Evolutionary conservation across 1,284 basidiomycete genomes (phyloP).

Genomic region (Bjerkandera adusta): DNA sequence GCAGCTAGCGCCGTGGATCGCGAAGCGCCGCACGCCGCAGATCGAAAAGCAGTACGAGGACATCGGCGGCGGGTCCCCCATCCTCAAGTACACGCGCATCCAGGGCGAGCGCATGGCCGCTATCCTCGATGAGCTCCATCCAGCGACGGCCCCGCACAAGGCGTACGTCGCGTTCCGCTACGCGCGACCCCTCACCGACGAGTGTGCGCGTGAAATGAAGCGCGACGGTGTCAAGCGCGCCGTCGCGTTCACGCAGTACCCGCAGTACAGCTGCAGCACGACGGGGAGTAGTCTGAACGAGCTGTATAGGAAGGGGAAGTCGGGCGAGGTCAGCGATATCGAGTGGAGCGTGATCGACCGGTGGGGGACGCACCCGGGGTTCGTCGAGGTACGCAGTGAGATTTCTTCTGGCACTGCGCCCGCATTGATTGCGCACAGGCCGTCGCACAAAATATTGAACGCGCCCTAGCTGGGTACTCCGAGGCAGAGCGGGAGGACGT

Average conservation of each 20-base stretch:
- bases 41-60: slow-evolving; percentile 94
- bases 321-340: slow-evolving; percentile 61
- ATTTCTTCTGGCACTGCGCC: neutral
- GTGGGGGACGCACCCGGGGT: slow-evolving; percentile 94
- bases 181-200: slow-evolving; percentile 86
- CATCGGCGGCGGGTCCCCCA: slow-evolving; percentile 99
- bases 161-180: slow-evolving; percentile 95
- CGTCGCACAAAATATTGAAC: slow-evolving; percentile 86
- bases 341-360: slow-evolving; percentile 98
- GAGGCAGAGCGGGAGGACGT: slow-evolving; percentile 67
- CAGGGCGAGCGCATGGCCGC: slow-evolving; percentile 92
- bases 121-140: slow-evolving; percentile 91
- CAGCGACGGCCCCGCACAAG: slow-evolving; percentile 93
- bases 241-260: slow-evolving; percentile 97
- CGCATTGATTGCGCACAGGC: slow-evolving; percentile 50
- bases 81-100: slow-evolving; percentile 84
- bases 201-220: slow-evolving; percentile 83
- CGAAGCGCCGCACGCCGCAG: slow-evolving; percentile 87
- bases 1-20: slow-evolving; percentile 86
- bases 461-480: slow-evolving; percentile 81
- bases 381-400: slow-evolving; percentile 74
- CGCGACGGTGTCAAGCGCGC: slow-evolving; percentile 91
- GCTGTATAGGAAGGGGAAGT: slow-evolving; percentile 67
- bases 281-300: slow-evolving; percentile 98
- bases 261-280: slow-evolving; percentile 98